Percentiles rank a stretch among this genome's conserved stretches.
Conservation (phyloP, 352 stramenopile genomes). For the Pythium rhizo-oryzae region DNA sequence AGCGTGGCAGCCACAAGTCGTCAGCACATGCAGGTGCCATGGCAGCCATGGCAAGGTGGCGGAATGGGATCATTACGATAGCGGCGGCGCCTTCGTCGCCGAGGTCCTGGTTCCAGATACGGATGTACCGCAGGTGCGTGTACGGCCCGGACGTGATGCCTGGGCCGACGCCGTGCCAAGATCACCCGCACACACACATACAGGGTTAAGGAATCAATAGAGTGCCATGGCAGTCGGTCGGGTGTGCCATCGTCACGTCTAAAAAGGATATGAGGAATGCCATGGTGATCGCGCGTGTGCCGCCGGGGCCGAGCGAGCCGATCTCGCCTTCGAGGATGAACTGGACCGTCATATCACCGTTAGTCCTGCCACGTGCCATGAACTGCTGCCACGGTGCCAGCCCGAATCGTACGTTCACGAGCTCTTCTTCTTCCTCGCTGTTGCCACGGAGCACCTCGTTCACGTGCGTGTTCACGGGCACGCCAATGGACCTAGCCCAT, state of each 20-base stretch:
- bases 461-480: conserved; percentile 64
- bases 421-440: conserved; percentile 61
- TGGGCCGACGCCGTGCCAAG: conserved; percentile 54
- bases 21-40: neutral
- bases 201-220: conserved; percentile 46
- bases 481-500: conserved; percentile 77
- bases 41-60: neutral
- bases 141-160: conserved; percentile 69
- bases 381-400: too few species aligned
- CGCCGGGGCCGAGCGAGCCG: conserved; percentile 57
- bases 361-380: too few species aligned
- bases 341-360: conserved; percentile 23
- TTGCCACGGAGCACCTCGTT: conserved; percentile 70
- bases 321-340: conserved; percentile 80
- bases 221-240: too few species aligned
- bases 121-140: conserved; percentile 69
- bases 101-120: conserved; percentile 83
- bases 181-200: conserved; percentile 23
- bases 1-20: neutral
- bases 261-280: conserved; percentile 81
- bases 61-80: conserved; percentile 40
- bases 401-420: conserved; percentile 56
- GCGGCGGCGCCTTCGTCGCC: conserved; percentile 69
- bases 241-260: too few species aligned
- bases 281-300: conserved; percentile 65